phyloP scores from a whole-genome alignment of 345 rosid genomes.

The Acer campestre region DNA sequence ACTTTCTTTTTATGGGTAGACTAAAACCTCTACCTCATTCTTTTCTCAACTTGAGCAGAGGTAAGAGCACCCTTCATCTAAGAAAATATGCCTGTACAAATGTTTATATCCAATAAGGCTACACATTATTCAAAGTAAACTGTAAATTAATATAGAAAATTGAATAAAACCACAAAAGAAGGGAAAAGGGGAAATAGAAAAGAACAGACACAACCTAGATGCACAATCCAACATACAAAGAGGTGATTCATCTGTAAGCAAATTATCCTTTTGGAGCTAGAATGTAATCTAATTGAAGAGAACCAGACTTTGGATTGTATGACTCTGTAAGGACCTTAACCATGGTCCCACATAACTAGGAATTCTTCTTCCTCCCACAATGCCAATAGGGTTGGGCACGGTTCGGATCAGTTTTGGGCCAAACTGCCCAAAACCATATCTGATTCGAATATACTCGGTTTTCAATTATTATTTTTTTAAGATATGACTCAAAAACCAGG shows the following conservation, averaged over 20 bases:
- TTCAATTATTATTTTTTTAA: too few species aligned
- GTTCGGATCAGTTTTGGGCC: too few species aligned
- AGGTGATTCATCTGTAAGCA: not conserved
- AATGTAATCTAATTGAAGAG: not conserved
- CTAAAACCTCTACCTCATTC: slow-evolving; percentile 25
- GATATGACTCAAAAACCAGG: too few species aligned
- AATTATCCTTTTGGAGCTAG: not conserved
- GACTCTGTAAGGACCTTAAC: not conserved
- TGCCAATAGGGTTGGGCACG: too few species aligned
- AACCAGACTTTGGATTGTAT: not conserved
- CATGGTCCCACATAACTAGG: not conserved
- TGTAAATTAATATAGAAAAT: not conserved
- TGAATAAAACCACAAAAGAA: not conserved
- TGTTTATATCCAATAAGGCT: not conserved
- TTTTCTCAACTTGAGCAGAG: slow-evolving; percentile 8
- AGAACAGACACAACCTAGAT: not conserved
- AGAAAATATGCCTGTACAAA: slow-evolving; percentile 11
- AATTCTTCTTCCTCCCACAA: not conserved
- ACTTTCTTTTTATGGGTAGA: not conserved
- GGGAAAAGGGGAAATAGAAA: not conserved
- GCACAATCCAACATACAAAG: not conserved
- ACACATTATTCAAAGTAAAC: not conserved
- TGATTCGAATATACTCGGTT: too few species aligned
- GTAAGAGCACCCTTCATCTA: not conserved
- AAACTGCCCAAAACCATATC: too few species aligned